Evolutionary conservation across 179 eudicot species (phyloP).

Genomic region (Beta lomatogona): DNA sequence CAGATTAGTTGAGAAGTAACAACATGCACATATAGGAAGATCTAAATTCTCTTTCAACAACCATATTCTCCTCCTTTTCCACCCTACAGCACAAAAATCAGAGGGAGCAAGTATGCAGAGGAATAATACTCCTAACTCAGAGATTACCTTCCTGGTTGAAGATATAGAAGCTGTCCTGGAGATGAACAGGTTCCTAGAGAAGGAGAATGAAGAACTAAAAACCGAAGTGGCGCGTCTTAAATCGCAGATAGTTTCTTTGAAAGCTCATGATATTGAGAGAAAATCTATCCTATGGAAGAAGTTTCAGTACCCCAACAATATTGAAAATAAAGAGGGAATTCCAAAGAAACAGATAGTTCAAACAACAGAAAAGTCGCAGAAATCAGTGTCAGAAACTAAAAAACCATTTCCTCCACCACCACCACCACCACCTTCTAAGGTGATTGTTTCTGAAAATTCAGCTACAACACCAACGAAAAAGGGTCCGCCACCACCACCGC

Average conservation of each 20-base stretch:
- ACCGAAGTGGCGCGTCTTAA: slow-evolving; percentile 53
- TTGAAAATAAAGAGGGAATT: slow-evolving; percentile 15
- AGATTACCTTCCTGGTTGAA: slow-evolving; percentile 48
- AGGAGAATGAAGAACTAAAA: slow-evolving; percentile 62
- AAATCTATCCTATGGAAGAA: slow-evolving; percentile 69
- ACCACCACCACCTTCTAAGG: slow-evolving; percentile 8
- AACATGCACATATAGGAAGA: slow-evolving; percentile 27
- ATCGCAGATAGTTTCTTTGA: slow-evolving; percentile 48
- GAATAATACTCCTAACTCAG: slow-evolving; percentile 24
- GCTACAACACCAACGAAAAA: background rate
- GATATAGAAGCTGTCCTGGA: slow-evolving; percentile 67
- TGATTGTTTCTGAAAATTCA: background rate
- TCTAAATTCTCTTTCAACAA: slow-evolving; percentile 12
- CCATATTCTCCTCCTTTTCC: background rate
- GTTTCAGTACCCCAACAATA: slow-evolving; percentile 48
- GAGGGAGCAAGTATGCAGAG: slow-evolving; percentile 8
- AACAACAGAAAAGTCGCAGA: background rate
- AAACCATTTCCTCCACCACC: slow-evolving; percentile 6
- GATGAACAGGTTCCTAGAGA: slow-evolving; percentile 52
- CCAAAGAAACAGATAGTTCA: background rate
- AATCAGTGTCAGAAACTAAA: background rate
- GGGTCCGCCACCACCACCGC: slow-evolving; percentile 52
- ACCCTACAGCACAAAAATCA: background rate
- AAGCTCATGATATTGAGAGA: slow-evolving; percentile 69
- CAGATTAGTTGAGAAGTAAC: slow-evolving; percentile 29